Evolutionary conservation across 768 basidiomycete genomes (phyloP).

Genomic region (Exsudoporus frostii): DNA sequence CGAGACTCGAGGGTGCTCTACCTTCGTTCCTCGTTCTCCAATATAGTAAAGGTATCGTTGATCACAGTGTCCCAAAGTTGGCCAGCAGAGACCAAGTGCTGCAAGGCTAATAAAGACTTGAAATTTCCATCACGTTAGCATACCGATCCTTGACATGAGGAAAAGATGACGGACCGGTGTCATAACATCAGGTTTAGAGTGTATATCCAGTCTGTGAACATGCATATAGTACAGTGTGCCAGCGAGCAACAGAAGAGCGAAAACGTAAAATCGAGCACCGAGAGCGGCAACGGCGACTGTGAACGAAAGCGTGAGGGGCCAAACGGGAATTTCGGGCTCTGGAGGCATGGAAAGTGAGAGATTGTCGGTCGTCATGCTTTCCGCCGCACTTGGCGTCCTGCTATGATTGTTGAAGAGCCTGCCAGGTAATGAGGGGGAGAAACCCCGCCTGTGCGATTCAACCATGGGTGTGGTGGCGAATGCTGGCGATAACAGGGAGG

Average conservation of each 20-base stretch:
- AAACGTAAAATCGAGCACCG: constrained; percentile 41
- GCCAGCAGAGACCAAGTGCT: constrained; percentile 65
- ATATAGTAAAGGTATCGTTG: constrained; percentile 58
- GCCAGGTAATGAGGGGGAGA: constrained; percentile 45
- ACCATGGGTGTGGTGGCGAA: constrained; percentile 41
- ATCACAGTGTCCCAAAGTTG: constrained; percentile 72
- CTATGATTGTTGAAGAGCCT: constrained; percentile 38
- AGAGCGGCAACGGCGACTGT: constrained; percentile 40
- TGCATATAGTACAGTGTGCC: constrained; percentile 40
- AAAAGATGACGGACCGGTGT: constrained; percentile 44
- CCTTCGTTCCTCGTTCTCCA: constrained; percentile 73
- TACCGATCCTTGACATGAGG: background rate
- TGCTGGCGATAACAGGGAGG: constrained; percentile 64
- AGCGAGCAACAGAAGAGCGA: constrained; percentile 38
- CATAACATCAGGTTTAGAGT: constrained; percentile 46
- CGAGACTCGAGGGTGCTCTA: constrained; percentile 28
- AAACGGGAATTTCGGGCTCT: constrained; percentile 36
- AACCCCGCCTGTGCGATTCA: constrained; percentile 31
- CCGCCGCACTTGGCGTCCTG: constrained; percentile 40
- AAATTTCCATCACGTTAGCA: constrained; percentile 4
- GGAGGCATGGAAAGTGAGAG: constrained; percentile 26
- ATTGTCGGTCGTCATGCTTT: constrained; percentile 23
- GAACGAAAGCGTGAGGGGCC: constrained; percentile 39
- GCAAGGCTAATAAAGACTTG: constrained; percentile 63
- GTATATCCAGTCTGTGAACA: constrained; percentile 32